Evolutionary conservation across 1,284 basidiomycete species (phyloP).

Genomic region (Cryptococcus amylolentus): DNA sequence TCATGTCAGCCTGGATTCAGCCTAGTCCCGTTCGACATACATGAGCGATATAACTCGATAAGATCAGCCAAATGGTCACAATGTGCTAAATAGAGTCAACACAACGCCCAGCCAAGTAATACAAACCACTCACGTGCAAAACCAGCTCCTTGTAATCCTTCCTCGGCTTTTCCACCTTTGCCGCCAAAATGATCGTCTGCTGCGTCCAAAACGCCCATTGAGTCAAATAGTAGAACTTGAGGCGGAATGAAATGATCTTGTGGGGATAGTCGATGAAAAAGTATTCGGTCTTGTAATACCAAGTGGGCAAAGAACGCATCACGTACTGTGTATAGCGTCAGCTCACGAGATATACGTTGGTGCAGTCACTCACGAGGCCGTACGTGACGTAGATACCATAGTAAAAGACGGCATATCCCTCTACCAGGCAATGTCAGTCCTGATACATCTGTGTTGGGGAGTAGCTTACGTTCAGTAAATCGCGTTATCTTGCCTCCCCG

Average conservation of each 20-base stretch:
- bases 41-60: constrained; percentile 83
- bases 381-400: constrained; percentile 66
- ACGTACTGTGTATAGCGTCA: constrained; percentile 58
- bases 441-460: no score
- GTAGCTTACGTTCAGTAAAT: constrained; percentile 68
- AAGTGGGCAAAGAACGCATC: constrained; percentile 70
- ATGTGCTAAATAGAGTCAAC: constrained; percentile 62
- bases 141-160: constrained; percentile 88
- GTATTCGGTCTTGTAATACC: constrained; percentile 66
- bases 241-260: constrained; percentile 76
- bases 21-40: constrained; percentile 36
- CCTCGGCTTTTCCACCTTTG: constrained; percentile 88
- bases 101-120: background rate
- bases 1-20: background rate
- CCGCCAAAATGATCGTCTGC: constrained; percentile 79
- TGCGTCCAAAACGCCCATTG: constrained; percentile 91
- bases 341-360: background rate
- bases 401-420: constrained; percentile 84
- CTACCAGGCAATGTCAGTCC: constrained; percentile 9
- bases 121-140: constrained; percentile 50
- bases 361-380: constrained; percentile 54
- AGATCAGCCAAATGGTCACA: constrained; percentile 93
- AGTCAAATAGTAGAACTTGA: constrained; percentile 90
- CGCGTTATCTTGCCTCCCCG: constrained; percentile 66
- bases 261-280: constrained; percentile 87